Conservation (phyloP, 306 rosid genomes). For the Glycyrrhiza uralensis region DNA sequence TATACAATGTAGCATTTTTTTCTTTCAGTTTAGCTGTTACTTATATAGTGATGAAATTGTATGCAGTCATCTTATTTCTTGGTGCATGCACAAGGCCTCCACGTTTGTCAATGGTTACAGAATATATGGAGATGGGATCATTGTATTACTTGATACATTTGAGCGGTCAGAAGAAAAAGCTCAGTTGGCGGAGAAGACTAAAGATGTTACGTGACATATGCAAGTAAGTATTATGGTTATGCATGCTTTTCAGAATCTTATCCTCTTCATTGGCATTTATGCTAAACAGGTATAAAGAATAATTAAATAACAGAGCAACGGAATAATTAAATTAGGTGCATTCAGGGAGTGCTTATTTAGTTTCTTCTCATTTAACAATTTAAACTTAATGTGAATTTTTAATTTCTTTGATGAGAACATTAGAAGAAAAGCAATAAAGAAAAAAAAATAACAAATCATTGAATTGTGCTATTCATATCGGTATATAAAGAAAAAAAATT, state of each 20-base stretch:
- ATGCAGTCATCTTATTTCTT: conserved; percentile 95
- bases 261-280: conserved; percentile 17
- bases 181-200: conserved; percentile 82
- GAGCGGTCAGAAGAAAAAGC: conserved; percentile 91
- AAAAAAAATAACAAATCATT: no score
- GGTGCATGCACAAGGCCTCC: conserved; percentile 99
- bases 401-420: background rate
- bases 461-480: background rate
- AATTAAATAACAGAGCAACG: no score
- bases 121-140: conserved; percentile 97
- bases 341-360: background rate
- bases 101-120: conserved; percentile 92
- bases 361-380: background rate
- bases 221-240: conserved; percentile 50
- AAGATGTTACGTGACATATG: conserved; percentile 95
- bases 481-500: no score
- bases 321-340: no score
- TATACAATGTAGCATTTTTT: conserved; percentile 14
- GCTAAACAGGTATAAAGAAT: no score
- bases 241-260: background rate
- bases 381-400: background rate
- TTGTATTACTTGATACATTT: conserved; percentile 86
- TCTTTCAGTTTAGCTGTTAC: conserved; percentile 17
- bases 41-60: conserved; percentile 28
- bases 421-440: background rate